Evolutionary conservation across 2,329 filamentous ascomycete genomes (phyloP), one percentile per base, ranked within the genome.

Genomic region (Aspergillus sp.): DNA sequence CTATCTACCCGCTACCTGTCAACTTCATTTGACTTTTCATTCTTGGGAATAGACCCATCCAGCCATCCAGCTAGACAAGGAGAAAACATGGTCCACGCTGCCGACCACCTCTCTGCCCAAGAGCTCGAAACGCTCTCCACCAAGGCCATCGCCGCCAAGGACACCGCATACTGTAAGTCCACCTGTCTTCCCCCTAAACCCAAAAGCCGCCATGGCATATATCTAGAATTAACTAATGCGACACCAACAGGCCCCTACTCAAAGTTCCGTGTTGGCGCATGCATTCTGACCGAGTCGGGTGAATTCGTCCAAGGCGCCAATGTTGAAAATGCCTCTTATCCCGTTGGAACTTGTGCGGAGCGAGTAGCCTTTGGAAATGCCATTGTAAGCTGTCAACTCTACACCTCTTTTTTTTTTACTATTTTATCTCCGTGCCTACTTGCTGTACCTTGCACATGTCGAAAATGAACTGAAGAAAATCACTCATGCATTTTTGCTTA

Each of bases 331-430:
- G 93, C 92, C 1, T 82, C 90, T 27, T 98, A 96, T 74, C 94
- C 95, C 0, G 93, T 97, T 5, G 92, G 92, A n/a, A 96, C 91
- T 2, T 98, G 95, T 76, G 95, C 95, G 13, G 95, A 99, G 83
- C 84, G 94, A 60, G 91, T 94, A n/a, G 92, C 91, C 1, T 83
- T 98, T 66, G 90, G 86, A 7, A 92, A 88, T 41, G 94, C 94
- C 21, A 85, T 97, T 59, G 80, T 81, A 70, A 58, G 77, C 68
- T 55, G 7, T 78, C 66, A 53, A 72, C 19, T 21, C 32, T 36
- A 44, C 41, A 44, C 11, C 41, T 50, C 10, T 27, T 13, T 52
- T 36, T 15, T 52, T 19, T 23, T 23, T 23, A 5, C 48, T 21
- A 11, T 27, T 27, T 27, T 8, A 5, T 11, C 44, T 21, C 8